phyloP scores from a whole-genome alignment of 2,329 filamentous ascomycete genomes.

The Fusarium nematophilum region DNA sequence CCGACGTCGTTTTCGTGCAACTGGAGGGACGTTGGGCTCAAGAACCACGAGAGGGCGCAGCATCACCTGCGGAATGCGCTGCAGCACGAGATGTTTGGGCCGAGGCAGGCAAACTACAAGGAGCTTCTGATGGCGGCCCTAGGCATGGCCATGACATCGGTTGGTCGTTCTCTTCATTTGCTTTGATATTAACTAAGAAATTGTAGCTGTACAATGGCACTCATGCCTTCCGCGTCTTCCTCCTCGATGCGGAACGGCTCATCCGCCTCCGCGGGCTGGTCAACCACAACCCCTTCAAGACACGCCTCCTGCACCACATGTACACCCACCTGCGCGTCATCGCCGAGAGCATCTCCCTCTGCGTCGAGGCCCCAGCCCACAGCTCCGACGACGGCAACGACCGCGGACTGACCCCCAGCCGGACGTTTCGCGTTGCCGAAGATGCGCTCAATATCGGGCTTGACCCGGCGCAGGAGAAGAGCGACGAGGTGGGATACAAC shows the following conservation, averaged over 20 bases:
- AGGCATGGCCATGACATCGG: conserved; percentile 41
- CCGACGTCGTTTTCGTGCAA: conserved; percentile 19
- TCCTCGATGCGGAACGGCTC: conserved; percentile 56
- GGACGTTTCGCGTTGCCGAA: conserved; percentile 46
- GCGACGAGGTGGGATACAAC: conserved; percentile 54
- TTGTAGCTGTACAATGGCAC: conserved; percentile 30
- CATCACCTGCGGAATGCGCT: conserved; percentile 49
- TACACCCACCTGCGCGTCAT: conserved; percentile 59
- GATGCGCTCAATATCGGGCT: conserved; percentile 45
- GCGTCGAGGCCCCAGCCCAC: conserved; percentile 6
- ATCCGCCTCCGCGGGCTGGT: conserved; percentile 52
- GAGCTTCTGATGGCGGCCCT: conserved; percentile 58
- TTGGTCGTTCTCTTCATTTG: accelerated
- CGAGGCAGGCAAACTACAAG: conserved; percentile 55
- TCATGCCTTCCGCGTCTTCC: conserved; percentile 38
- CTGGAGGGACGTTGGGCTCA: conserved; percentile 45
- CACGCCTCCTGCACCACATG: conserved; percentile 58
- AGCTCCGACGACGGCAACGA: neutral
- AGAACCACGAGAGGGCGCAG: conserved; percentile 47
- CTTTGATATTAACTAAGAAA: neutral
- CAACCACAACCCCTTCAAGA: conserved; percentile 53
- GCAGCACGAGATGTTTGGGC: conserved; percentile 46
- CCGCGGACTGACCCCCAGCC: conserved; percentile 2
- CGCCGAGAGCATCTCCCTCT: conserved; percentile 52
- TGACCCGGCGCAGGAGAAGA: conserved; percentile 43